Evolutionary conservation across 2,329 filamentous ascomycete species (phyloP).

Genomic region (Aspergillus costaricaensis): DNA sequence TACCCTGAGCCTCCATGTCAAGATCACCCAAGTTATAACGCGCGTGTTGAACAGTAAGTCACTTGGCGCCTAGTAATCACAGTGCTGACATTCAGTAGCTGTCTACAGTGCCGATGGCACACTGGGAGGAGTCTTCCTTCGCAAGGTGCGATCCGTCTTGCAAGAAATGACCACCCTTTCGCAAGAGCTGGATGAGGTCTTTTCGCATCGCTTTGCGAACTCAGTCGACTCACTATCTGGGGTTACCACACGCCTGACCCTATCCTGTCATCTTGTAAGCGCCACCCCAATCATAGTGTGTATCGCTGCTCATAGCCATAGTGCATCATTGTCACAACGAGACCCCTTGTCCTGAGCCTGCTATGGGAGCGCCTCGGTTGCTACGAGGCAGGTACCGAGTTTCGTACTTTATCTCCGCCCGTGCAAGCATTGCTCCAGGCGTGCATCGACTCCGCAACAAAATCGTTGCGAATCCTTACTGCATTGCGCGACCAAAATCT

Average conservation of each 20-base stretch:
- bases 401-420: constrained; percentile 22
- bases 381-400: constrained; percentile 19
- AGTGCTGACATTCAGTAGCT: constrained; percentile 22
- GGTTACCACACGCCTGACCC: constrained; percentile 36
- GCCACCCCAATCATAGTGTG: neutral
- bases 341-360: constrained; percentile 24
- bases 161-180: constrained; percentile 36
- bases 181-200: constrained; percentile 37
- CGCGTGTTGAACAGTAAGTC: constrained; percentile 42
- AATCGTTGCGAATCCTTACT: constrained; percentile 24
- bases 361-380: constrained; percentile 24
- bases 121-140: constrained; percentile 27
- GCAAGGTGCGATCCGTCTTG: constrained; percentile 38
- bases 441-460: constrained; percentile 26
- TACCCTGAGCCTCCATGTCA: constrained; percentile 44
- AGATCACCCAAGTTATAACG: constrained; percentile 42
- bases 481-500: constrained; percentile 28
- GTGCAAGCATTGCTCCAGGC: constrained; percentile 26
- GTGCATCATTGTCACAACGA: constrained; percentile 31
- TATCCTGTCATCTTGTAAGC: constrained; percentile 38
- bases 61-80: too few species aligned
- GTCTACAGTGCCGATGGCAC: constrained; percentile 38
- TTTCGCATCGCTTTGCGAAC: constrained; percentile 38
- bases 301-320: neutral
- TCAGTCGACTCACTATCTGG: constrained; percentile 40